Base-by-base conservation (phyloP, 2,329 filamentous ascomycete species). In the Fusarium nodosum region DNA sequence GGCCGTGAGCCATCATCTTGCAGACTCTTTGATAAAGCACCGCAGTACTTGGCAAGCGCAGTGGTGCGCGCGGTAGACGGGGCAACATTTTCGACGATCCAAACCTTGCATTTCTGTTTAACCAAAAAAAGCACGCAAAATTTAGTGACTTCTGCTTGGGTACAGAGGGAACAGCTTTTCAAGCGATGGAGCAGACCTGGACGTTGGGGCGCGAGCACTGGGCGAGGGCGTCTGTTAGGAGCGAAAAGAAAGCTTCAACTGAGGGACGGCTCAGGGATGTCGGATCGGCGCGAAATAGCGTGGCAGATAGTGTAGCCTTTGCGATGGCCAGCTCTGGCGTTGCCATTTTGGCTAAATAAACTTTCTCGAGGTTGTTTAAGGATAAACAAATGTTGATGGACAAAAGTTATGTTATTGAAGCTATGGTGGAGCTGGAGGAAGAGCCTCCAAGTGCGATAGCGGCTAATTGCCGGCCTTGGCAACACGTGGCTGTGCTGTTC, bases 41-140 rank as follows among this genome's bases (percentile, higher is more conserved):
- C 85, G 67, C 97, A 82, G 79, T 93, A 97, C 80, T 93, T 94
- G 72, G 88, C 91, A 71, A 97, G 82, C 42, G 90, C 87, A 61
- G 84, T 82, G 69, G 88, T 86, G 73, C 93, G 90, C 71, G 86
- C 83, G 59, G 86, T 79, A 63, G 93, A 96, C 60, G 86, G 85
- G 73, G 88, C 84, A 77, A 95, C 84, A 82, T 93, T 88, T 74
- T 86, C 86, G 77, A 94, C 81, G 75, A 95, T 90, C 93, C 93
- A 97, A 81, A 87, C 85, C 87, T 94, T 97, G 87, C 92, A 94
- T 85, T 88, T 92, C 94, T 97, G 88, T 82, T 61, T 72, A 72
- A 79, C 62, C 68, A 65, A 66, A 71, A 64, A 71, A 64, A 55
- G 65, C 53, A 58, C 60, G 45, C 50, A 74, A 72, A 73, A 61